These are phyloP conservation scores for Penicillium paneum DNA, from an alignment of 2,329 filamentous ascomycete genomes.

Conservation along the genomic window DNA sequence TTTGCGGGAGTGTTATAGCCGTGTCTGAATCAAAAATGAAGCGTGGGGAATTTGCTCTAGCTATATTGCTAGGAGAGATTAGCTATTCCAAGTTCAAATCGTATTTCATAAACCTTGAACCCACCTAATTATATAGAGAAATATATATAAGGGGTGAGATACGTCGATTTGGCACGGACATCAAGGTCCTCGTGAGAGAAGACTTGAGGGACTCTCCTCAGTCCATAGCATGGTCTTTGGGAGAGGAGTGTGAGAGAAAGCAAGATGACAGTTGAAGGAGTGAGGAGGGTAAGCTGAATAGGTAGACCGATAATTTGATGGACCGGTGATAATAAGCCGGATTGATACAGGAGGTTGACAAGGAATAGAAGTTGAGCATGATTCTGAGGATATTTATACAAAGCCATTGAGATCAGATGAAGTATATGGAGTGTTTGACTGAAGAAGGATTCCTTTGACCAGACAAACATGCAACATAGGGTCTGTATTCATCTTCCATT, in stretches of 20 bases:
- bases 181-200: not conserved
- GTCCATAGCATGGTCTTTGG: not conserved
- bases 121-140: not conserved
- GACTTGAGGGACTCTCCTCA: not conserved
- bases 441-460: not conserved
- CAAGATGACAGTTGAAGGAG: not conserved
- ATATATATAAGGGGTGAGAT: not conserved
- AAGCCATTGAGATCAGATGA: not conserved
- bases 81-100: not conserved
- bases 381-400: not conserved
- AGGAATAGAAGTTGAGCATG: not conserved
- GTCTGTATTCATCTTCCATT: too few relatives aligned
- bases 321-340: too few relatives aligned
- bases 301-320: too few relatives aligned
- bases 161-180: not conserved
- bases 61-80: not conserved
- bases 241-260: not conserved
- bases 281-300: not conserved
- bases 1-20: too few relatives aligned
- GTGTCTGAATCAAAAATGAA: too few relatives aligned
- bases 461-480: too few relatives aligned
- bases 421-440: not conserved
- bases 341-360: not conserved
- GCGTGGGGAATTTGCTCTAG: not conserved
- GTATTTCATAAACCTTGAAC: not conserved